Conservation (phyloP, 2,329 filamentous ascomycete species). For the Pseudogymnoascus destructans region DNA sequence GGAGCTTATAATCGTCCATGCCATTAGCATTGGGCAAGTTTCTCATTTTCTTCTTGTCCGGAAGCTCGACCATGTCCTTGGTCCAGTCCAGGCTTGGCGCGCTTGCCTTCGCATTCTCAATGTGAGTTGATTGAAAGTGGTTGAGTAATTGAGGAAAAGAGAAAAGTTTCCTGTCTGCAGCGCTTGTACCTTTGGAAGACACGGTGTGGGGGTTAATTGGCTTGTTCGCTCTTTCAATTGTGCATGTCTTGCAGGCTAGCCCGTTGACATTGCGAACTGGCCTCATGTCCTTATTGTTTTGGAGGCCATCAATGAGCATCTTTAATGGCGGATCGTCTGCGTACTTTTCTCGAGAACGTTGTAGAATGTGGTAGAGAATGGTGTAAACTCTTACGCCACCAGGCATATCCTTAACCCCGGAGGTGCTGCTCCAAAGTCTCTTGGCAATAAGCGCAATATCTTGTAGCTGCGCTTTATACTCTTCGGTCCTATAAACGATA, state of each 20-base stretch:
- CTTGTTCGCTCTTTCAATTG: slow-evolving; percentile 27
- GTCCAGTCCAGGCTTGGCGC: slow-evolving; percentile 38
- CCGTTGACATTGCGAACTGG: slow-evolving; percentile 41
- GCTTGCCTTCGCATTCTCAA: slow-evolving; percentile 21
- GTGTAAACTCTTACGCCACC: slow-evolving; percentile 49
- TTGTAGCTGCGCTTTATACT: slow-evolving; percentile 36
- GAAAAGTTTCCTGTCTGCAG: slow-evolving; percentile 30
- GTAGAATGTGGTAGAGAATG: slow-evolving; percentile 49
- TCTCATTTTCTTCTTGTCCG: slow-evolving; percentile 36
- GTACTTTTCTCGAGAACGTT: slow-evolving; percentile 45
- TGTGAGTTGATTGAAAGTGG: slow-evolving; percentile 37
- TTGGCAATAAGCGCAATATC: slow-evolving; percentile 42
- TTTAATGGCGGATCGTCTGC: slow-evolving; percentile 41
- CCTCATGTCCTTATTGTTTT: slow-evolving; percentile 43
- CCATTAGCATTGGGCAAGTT: slow-evolving; percentile 38
- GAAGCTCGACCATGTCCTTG: slow-evolving; percentile 47
- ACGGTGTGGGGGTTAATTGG: slow-evolving; percentile 27
- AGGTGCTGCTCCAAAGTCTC: slow-evolving; percentile 49
- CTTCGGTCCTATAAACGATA: slow-evolving; percentile 25
- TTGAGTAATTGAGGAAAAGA: slow-evolving; percentile 48
- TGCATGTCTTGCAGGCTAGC: slow-evolving; percentile 43
- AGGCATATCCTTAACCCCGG: slow-evolving; percentile 46
- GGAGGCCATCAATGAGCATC: slow-evolving; percentile 46
- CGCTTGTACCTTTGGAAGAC: slow-evolving; percentile 16
- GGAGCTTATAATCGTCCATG: slow-evolving; percentile 43